These are phyloP conservation scores for Apiospora phragmitis DNA, from an alignment of 2,329 filamentous ascomycete species.

Conservation along the genomic window DNA sequence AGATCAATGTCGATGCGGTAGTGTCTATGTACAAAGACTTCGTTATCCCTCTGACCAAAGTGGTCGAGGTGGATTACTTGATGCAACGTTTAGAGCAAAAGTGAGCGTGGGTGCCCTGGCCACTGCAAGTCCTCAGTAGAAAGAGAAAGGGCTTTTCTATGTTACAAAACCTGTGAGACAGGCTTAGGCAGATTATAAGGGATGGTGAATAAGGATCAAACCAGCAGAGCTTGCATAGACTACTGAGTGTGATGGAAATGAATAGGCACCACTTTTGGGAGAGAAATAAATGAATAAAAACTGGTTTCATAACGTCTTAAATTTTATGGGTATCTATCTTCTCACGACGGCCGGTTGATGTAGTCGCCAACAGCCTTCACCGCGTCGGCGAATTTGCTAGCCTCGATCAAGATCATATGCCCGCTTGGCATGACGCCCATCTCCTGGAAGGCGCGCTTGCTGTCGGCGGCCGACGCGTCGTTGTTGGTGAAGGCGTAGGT, in stretches of 20 bases:
- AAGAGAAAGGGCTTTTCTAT: not conserved
- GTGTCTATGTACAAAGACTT: constrained; percentile 88
- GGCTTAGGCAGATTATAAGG: too few relatives aligned
- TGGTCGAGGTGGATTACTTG: constrained; percentile 96
- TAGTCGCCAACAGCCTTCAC: constrained; percentile 77
- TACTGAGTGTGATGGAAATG: not conserved
- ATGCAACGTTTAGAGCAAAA: constrained; percentile 63
- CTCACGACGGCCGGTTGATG: constrained; percentile 54
- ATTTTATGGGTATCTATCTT: constrained; percentile 21
- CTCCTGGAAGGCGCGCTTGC: constrained; percentile 93
- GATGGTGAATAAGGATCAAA: not conserved
- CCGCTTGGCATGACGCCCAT: constrained; percentile 83
- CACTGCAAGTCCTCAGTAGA: not conserved
- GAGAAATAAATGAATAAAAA: not conserved
- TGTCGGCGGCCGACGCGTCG: constrained; percentile 80
- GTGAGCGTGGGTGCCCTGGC: not conserved
- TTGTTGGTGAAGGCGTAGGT: constrained; percentile 79
- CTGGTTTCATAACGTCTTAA: constrained; percentile 3
- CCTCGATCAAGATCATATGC: constrained; percentile 85
- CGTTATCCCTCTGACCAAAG: constrained; percentile 97
- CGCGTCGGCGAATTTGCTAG: constrained; percentile 70
- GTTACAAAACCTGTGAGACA: not conserved
- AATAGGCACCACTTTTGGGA: not conserved
- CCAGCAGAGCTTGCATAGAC: not conserved
- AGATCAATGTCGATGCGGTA: constrained; percentile 91